Evolutionary conservation across 2,329 filamentous ascomycete genomes (phyloP).

Genomic region (Xylaria arbuscula): DNA sequence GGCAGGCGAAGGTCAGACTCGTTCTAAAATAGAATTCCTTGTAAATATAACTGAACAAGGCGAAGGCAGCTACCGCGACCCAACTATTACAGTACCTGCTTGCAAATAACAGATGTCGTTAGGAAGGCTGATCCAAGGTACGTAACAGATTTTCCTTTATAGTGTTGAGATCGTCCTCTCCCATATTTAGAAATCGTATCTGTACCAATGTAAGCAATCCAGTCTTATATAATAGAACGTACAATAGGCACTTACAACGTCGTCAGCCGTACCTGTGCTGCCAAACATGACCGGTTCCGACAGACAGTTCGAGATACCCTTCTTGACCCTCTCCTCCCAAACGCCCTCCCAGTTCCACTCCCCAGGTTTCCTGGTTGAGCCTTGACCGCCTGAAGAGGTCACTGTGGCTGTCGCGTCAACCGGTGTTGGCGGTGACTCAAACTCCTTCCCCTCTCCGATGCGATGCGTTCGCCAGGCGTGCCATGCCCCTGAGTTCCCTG

Average conservation of each 20-base stretch:
- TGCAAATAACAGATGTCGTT: conserved; percentile 21
- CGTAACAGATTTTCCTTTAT: conserved; percentile 69
- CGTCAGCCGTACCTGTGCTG: conserved; percentile 69
- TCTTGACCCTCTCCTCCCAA: conserved; percentile 89
- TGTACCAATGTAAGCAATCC: conserved; percentile 47
- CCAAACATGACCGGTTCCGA: conserved; percentile 86
- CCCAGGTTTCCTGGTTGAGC: conserved; percentile 68
- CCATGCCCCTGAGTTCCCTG: conserved; percentile 92
- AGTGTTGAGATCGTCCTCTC: conserved; percentile 66
- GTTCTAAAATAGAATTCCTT: conserved; percentile 5
- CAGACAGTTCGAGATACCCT: conserved; percentile 79
- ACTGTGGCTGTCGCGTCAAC: conserved; percentile 37
- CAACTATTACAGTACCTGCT: conserved; percentile 4
- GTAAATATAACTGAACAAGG: conserved; percentile 6
- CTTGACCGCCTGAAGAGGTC: conserved; percentile 36
- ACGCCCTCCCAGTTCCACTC: conserved; percentile 99
- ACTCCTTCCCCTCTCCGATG: conserved; percentile 59
- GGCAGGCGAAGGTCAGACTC: background rate
- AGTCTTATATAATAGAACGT: conserved; percentile 9
- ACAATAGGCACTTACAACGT: conserved; percentile 69
- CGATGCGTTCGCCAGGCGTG: conserved; percentile 88
- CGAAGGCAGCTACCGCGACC: conserved; percentile 3
- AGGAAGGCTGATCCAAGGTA: conserved; percentile 56
- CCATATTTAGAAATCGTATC: conserved; percentile 75
- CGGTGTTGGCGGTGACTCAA: conserved; percentile 29